Evolutionary conservation across 169 alveolate species (phyloP), one percentile per base, ranked within the genome.

Genomic region (Pseudocohnilembus persalinus): DNA sequence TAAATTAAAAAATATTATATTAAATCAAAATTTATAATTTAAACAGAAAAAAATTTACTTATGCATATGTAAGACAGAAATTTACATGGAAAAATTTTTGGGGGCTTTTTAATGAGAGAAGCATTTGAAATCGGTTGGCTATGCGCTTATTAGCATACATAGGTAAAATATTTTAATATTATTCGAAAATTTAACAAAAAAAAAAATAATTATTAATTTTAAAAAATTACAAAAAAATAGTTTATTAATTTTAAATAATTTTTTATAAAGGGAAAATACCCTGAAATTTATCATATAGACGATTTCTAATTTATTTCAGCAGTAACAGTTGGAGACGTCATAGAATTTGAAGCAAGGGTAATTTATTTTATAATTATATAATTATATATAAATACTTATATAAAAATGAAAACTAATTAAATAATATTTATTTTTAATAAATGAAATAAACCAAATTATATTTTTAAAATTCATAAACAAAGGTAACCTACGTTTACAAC

Each of bases 81-180:
- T 75, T 34, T 88, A 1, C 90, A 90, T 84, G 93, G 93, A 29
- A 90, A 90, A 68, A 83, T 83, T 31, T 90, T 90, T 79, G 93
- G 93, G 30, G 93, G 93, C 0, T 74, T 73, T 74, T 76, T 90
- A 28, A 90, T 90, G 92, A 90, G 83, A 81, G 83, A 83, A 76
- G 91, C 91, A 0, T 78, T 85, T 28, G 93, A 90, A 74, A 68
- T 83, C 24, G 91, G 90, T 20, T 90, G 85, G 88, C n/a, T 87
- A 11, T 65, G 32, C 26, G 90, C 86, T 15, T 77, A 65, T 29
- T 25, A 72, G 0, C 84, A 81, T 35, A 82, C 81, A 4, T 33
- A 90, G 33, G 68, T 49, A 49, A 11, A n/a, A n/a, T n/a, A n/a
- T n/a, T n/a, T n/a, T n/a, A n/a, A n/a, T n/a, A n/a, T n/a, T n/a